Evolutionary conservation across 345 rosid species (phyloP).

Genomic region (Eucalyptus polyanthemos): DNA sequence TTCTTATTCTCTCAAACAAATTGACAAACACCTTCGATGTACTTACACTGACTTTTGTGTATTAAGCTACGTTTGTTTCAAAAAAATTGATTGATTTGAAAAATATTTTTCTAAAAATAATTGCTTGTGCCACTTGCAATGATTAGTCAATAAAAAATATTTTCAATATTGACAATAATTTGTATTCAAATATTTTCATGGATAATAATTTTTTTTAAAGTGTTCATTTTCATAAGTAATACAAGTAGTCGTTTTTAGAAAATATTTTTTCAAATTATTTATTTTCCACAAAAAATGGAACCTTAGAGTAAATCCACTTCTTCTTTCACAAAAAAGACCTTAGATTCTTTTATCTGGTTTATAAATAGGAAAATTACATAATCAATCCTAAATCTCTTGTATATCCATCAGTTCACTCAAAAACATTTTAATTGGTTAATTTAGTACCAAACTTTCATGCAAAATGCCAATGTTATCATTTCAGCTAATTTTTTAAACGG

Average conservation of each 20-base stretch:
- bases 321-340: background rate
- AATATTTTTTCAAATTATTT: too few species aligned
- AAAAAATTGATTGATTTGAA: rapidly evolving
- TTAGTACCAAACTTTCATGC: too few species aligned
- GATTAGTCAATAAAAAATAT: too few species aligned
- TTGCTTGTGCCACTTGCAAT: rapidly evolving
- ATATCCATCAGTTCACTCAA: rapidly evolving
- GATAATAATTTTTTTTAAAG: too few species aligned
- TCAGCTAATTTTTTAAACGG: rapidly evolving
- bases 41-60: background rate
- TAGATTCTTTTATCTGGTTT: background rate
- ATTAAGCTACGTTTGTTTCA: rapidly evolving
- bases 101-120: too few species aligned
- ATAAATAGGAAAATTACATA: background rate
- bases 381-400: background rate
- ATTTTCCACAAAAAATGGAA: background rate
- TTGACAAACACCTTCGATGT: background rate
- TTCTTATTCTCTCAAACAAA: background rate
- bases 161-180: too few species aligned
- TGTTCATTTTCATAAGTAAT: too few species aligned
- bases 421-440: rapidly evolving
- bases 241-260: rapidly evolving
- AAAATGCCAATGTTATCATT: background rate
- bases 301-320: background rate
- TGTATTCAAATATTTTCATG: too few species aligned